These are phyloP conservation scores for Stephania yunnanensis DNA, from an alignment of 164 flowering plant species.

Conservation along the genomic window DNA sequence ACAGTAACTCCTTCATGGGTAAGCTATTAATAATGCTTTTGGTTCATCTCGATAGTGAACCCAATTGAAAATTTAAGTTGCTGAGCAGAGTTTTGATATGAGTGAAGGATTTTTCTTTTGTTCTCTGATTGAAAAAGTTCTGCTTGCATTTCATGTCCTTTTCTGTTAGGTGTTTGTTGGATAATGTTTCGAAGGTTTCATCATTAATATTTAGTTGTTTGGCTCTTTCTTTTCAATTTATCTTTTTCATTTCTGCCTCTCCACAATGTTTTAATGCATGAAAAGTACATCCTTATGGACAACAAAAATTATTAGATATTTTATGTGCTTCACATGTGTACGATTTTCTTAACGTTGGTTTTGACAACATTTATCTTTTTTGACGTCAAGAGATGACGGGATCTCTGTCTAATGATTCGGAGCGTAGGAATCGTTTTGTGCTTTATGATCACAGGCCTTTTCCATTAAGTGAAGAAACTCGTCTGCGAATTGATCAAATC, in stretches of 20 bases:
- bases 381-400: conserved; percentile 33
- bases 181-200: neutral
- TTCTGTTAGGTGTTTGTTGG: neutral
- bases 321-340: neutral
- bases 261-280: neutral
- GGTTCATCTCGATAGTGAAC: too few species aligned
- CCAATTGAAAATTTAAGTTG: too few species aligned
- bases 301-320: neutral
- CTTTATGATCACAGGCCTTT: conserved; percentile 51
- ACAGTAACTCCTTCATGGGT: too few species aligned
- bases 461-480: conserved; percentile 35
- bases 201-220: neutral
- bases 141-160: neutral
- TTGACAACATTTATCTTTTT: neutral
- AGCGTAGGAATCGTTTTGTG: conserved; percentile 11
- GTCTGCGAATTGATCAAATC: conserved; percentile 40
- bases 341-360: neutral
- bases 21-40: too few species aligned
- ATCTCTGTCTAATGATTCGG: conserved; percentile 12
- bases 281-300: neutral
- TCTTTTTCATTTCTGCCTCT: neutral
- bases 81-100: too few species aligned
- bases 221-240: neutral
- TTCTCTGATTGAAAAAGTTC: too few species aligned
- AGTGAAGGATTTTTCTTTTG: too few species aligned